These are phyloP conservation scores for Reutealis trisperma DNA, from an alignment of 345 rosid species.

Conservation along the genomic window DNA sequence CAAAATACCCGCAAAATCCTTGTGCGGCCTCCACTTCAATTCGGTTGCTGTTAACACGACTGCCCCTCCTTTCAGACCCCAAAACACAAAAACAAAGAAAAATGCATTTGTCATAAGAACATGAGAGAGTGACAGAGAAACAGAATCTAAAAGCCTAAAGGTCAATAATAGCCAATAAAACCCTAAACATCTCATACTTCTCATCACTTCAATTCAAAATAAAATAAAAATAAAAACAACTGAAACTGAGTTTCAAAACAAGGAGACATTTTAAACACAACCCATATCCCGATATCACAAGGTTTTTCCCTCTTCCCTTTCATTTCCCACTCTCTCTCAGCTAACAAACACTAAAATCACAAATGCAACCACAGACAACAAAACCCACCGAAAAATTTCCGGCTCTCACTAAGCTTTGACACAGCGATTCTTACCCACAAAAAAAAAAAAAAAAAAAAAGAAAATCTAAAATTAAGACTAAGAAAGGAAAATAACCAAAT, in stretches of 20 bases:
- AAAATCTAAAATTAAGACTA: not conserved
- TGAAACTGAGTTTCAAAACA: not conserved
- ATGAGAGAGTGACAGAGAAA: not conserved
- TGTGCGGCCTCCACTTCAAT: not conserved
- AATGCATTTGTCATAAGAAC: not conserved
- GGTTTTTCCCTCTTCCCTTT: not conserved
- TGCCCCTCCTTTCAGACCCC: not conserved
- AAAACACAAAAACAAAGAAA: not conserved
- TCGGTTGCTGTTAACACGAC: not conserved
- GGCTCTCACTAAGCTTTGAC: not conserved
- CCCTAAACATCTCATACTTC: not conserved
- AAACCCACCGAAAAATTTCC: constrained; percentile 10
- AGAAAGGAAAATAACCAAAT: not conserved
- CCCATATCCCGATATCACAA: not conserved
- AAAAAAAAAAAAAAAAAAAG: too few relatives aligned
- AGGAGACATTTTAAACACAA: not conserved
- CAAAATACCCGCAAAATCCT: not conserved
- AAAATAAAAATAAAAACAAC: not conserved
- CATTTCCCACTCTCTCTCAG: constrained; percentile 6
- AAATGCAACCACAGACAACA: not conserved
- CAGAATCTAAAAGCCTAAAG: too few relatives aligned
- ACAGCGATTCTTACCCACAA: not conserved
- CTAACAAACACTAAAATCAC: constrained; percentile 3
- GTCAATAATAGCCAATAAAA: not conserved
- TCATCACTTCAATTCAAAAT: not conserved